Evolutionary conservation across 208 protist species (phyloP), one percentile per base, ranked within the genome.

Genomic region (Cochliopodium minus): DNA sequence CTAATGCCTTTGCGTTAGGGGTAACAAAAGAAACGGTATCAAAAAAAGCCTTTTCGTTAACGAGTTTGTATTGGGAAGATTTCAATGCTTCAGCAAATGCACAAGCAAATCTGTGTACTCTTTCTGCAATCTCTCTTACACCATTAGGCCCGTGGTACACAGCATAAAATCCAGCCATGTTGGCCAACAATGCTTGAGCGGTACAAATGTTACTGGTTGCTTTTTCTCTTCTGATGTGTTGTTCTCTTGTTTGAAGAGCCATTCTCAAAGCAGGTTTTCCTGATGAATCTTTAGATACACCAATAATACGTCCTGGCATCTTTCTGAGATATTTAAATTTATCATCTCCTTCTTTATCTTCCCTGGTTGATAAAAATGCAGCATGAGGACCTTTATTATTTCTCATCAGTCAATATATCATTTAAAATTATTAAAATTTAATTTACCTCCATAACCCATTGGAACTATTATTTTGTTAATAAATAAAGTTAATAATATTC

Each of bases 351-450:
- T n/a, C n/a, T n/a, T n/a, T n/a, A 33, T 80, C 62, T 40, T 91
- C 83, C 29, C 62, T 70, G 38, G 73, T 77, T 1, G 90, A 77
- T 53, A 98, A 81, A 74, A 94, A 95, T 23, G 83, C 93, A n/a
- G 92, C 91, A 67, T 96, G 90, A 48, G 93, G 93, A 20, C 93
- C n/a, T n/a, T n/a, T n/a, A n/a, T n/a, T n/a, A n/a, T n/a, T n/a
- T n/a, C n/a, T n/a, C n/a, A n/a, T n/a, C n/a, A n/a, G n/a, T n/a
- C n/a, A n/a, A n/a, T n/a, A n/a, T n/a, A n/a, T n/a, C n/a, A n/a
- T n/a, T n/a, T n/a, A n/a, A n/a, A n/a, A n/a, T n/a, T n/a, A n/a
- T n/a, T n/a, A n/a, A n/a, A n/a, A n/a, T n/a, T n/a, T n/a, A n/a
- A n/a, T n/a, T n/a, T n/a, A n/a, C n/a, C 93, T 30, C 93, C 93